phyloP scores from a whole-genome alignment of 2,329 filamentous ascomycete genomes.

The Claviceps maximensis region DNA sequence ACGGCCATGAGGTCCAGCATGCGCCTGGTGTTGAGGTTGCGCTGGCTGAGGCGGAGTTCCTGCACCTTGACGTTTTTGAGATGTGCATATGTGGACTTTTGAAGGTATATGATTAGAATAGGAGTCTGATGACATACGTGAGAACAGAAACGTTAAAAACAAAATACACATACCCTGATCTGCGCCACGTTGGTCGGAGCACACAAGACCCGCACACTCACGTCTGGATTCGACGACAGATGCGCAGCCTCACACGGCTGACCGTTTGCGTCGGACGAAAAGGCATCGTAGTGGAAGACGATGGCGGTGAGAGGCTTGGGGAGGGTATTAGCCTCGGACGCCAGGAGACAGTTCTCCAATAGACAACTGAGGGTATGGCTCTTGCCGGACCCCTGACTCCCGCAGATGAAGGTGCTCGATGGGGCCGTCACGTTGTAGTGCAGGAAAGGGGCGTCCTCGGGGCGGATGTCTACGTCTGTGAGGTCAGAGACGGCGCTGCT shows the following conservation, averaged over 20 bases:
- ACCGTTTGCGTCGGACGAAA: slow-evolving; percentile 32
- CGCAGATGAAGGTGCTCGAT: slow-evolving; percentile 49
- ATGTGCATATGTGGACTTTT: neutral
- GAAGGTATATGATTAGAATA: too few relatives aligned
- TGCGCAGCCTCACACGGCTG: slow-evolving; percentile 47
- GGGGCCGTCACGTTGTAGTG: slow-evolving; percentile 36
- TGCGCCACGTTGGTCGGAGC: slow-evolving; percentile 36
- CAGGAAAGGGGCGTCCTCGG: slow-evolving; percentile 17
- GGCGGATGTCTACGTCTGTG: too few relatives aligned
- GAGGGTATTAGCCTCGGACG: slow-evolving; percentile 29
- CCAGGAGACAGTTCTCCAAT: slow-evolving; percentile 43
- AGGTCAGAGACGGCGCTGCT: neutral
- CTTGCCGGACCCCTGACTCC: slow-evolving; percentile 51
- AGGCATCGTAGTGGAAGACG: slow-evolving; percentile 52
- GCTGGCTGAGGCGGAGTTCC: slow-evolving; percentile 35
- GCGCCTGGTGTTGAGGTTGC: slow-evolving; percentile 40
- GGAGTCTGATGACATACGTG: too few relatives aligned
- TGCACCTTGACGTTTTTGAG: slow-evolving; percentile 33
- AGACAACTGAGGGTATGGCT: slow-evolving; percentile 45
- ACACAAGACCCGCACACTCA: slow-evolving; percentile 40
- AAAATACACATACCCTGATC: slow-evolving; percentile 18
- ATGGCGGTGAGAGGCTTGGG: slow-evolving; percentile 42
- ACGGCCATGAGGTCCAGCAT: slow-evolving; percentile 51
- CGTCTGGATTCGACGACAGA: slow-evolving; percentile 28
- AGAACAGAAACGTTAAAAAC: too few relatives aligned